Evolutionary conservation across 148 eudicot species (phyloP).

Genomic region (Amaranthus hypochondriacus): DNA sequence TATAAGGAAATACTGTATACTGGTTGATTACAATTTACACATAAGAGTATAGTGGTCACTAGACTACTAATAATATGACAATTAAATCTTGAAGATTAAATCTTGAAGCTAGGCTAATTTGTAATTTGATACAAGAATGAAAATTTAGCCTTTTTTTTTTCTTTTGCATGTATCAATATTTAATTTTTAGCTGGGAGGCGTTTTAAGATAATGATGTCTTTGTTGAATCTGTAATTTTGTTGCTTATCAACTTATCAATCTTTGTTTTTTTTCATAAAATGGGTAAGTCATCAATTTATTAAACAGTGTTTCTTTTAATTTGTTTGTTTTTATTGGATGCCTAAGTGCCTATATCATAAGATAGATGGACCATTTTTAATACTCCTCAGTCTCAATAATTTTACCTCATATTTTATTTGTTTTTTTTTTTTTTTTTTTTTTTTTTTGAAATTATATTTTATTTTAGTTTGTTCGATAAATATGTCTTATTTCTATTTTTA

Average conservation of each 20-base stretch:
- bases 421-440: neutral
- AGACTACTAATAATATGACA: no score
- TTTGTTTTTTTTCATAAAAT: conserved; percentile 3
- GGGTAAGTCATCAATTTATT: conserved; percentile 9
- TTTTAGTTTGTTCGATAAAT: no score
- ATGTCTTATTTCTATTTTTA: neutral
- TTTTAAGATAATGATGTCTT: conserved; percentile 21
- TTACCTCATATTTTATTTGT: neutral
- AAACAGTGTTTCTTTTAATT: neutral
- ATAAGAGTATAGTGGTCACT: neutral
- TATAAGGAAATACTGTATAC: no score
- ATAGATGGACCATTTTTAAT: no score
- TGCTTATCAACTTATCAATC: conserved; percentile 1
- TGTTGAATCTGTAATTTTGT: conserved; percentile 6
- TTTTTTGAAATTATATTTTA: no score
- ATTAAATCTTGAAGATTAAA: no score
- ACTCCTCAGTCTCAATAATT: neutral
- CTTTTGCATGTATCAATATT: neutral
- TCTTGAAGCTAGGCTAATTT: no score
- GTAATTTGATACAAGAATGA: no score
- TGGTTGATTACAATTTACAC: no score
- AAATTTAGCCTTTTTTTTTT: neutral
- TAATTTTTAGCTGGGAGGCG: neutral
- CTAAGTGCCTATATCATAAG: no score
- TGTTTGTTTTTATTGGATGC: neutral